Percentiles rank a stretch among this genome's conserved stretches.
Conservation (phyloP, 805 yeast species). For the Groenewaldozyma salmanticensis region DNA sequence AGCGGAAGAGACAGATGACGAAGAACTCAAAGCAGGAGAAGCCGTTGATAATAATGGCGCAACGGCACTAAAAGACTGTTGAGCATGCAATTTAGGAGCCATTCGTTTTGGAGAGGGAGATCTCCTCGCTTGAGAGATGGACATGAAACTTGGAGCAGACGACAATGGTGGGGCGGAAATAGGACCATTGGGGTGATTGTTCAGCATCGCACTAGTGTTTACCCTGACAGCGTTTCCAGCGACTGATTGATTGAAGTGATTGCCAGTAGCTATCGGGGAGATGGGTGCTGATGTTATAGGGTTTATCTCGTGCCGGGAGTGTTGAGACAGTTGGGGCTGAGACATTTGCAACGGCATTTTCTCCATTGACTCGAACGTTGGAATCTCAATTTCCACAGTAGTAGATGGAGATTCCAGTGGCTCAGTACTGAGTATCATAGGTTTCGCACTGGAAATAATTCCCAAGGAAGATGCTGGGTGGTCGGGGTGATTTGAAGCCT, state of each 20-base stretch:
- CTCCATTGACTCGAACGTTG: slow-evolving; percentile 18
- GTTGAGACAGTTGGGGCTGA: slow-evolving; percentile 4
- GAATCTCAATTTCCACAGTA: slow-evolving; percentile 22
- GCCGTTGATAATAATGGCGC: neutral
- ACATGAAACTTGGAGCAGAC: neutral
- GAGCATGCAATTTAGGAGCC: neutral
- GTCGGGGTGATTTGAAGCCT: slow-evolving; percentile 2
- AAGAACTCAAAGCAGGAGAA: neutral
- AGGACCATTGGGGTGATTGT: neutral
- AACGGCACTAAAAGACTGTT: too few relatives aligned
- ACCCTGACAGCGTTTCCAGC: too few relatives aligned
- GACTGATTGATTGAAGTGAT: too few relatives aligned
- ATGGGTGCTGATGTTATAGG: slow-evolving; percentile 1
- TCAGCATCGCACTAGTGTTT: too few relatives aligned
- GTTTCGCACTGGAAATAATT: neutral
- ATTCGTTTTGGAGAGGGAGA: slow-evolving; percentile 18
- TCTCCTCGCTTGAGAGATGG: slow-evolving; percentile 3
- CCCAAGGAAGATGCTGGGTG: slow-evolving; percentile 4
- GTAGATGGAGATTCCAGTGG: slow-evolving; percentile 10
- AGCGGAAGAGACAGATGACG: neutral
- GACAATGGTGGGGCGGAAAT: neutral
- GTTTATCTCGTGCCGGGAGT: neutral
- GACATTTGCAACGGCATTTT: slow-evolving; percentile 6
- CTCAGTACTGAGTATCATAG: neutral
- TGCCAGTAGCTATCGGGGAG: neutral